A percentile compares a stretch with the other conserved stretches of the same genome.
These are phyloP conservation scores for Phascolomyces articulosus DNA, from an alignment of 371 early-diverging fungal species.

Conservation along the genomic window DNA sequence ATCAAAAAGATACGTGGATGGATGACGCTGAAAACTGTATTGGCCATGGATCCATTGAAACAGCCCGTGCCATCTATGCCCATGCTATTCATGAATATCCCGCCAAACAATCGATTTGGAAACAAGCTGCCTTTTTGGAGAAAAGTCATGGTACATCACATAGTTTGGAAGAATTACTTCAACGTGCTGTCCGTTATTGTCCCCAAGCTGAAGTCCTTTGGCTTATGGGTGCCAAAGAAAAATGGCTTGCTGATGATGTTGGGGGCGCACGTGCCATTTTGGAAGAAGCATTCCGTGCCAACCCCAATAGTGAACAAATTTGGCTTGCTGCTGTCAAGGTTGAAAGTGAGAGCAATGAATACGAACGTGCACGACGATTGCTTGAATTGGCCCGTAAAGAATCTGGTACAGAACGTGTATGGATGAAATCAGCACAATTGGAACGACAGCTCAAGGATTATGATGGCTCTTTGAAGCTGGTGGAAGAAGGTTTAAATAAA, in stretches of 20 bases:
- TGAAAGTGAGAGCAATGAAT: conserved; percentile 87
- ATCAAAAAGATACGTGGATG: conserved; percentile 83
- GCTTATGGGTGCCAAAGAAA: conserved; percentile 96
- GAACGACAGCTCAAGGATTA: conserved; percentile 79
- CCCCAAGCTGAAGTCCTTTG: conserved; percentile 94
- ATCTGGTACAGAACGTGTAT: conserved; percentile 78
- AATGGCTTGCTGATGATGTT: conserved; percentile 89
- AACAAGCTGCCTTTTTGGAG: conserved; percentile 87
- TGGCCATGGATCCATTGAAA: conserved; percentile 67
- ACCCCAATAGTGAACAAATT: conserved; percentile 91
- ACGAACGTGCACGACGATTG: conserved; percentile 78
- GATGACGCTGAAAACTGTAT: conserved; percentile 87
- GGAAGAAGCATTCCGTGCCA: conserved; percentile 87
- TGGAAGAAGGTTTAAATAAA: conserved; percentile 68
- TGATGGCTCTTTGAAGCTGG: conserved; percentile 69
- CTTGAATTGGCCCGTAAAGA: conserved; percentile 78
- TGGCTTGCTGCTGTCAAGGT: conserved; percentile 96
- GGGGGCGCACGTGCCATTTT: conserved; percentile 87
- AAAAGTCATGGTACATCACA: conserved; percentile 83
- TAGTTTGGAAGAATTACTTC: conserved; percentile 78
- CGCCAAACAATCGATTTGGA: conserved; percentile 83
- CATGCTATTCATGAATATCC: conserved; percentile 83
- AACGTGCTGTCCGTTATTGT: conserved; percentile 86
- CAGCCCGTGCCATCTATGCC: conserved; percentile 90
- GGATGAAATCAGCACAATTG: conserved; percentile 94